phyloP scores from a whole-genome alignment of 1,284 basidiomycete genomes.

The Cutaneotrichosporon arboriforme region DNA sequence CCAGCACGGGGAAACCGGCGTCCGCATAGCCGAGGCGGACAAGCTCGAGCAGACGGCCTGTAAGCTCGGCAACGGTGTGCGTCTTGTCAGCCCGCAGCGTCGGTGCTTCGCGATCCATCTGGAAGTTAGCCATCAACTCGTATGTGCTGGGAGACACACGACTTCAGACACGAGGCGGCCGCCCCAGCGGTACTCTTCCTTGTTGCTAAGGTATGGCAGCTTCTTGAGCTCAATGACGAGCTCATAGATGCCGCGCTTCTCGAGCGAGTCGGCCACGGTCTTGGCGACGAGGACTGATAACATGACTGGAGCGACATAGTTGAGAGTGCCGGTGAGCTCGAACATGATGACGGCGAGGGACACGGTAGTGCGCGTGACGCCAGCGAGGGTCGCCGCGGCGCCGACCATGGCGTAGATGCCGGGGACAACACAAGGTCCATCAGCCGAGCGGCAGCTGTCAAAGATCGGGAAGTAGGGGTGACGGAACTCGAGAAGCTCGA shows the following conservation, averaged over 20 bases:
- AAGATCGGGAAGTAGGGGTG: conserved; percentile 64
- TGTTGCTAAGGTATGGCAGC: conserved; percentile 84
- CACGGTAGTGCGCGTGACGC: conserved; percentile 66
- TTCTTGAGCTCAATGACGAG: conserved; percentile 82
- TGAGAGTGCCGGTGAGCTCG: conserved; percentile 88
- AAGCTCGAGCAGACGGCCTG: conserved; percentile 40
- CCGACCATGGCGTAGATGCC: conserved; percentile 89
- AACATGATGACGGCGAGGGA: conserved; percentile 96
- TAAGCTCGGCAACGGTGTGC: conserved; percentile 41
- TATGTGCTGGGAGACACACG: conserved; percentile 51
- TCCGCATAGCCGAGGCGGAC: conserved; percentile 52
- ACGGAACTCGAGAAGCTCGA: conserved; percentile 71
- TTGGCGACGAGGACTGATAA: conserved; percentile 80
- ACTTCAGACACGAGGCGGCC: conserved; percentile 66
- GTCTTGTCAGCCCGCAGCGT: conserved; percentile 39
- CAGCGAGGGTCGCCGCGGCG: conserved; percentile 78
- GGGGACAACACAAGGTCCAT: conserved; percentile 54
- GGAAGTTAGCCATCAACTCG: conserved; percentile 4
- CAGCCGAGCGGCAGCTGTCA: conserved; percentile 53
- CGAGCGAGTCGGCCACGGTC: conserved; percentile 80
- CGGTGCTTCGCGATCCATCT: conserved; percentile 52
- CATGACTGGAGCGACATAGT: conserved; percentile 94
- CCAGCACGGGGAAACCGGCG: conserved; percentile 80
- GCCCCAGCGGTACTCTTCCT: conserved; percentile 83
- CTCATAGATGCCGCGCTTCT: conserved; percentile 93